Evolutionary conservation across 1,284 basidiomycete genomes (phyloP), one percentile per base, ranked within the genome.

Genomic region (Trametes versicolor): DNA sequence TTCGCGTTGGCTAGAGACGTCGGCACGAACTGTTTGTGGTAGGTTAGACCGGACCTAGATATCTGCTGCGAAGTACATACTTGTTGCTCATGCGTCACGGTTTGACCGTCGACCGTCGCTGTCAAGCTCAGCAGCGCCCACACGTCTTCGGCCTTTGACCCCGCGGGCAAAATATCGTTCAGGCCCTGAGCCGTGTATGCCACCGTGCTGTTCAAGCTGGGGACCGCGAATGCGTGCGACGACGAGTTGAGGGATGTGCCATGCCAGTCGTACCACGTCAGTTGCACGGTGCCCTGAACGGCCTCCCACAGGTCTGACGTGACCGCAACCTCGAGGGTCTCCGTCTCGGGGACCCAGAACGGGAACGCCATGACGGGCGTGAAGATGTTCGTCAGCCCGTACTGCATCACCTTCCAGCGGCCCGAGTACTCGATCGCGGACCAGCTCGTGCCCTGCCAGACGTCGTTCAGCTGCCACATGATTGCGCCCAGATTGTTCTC

Each of bases 381-480:
- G 72, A 83, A 89, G 7, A 80, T 78, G 23, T 73, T 76, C 7
- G 81, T 75, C 63, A 86, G 73, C 3, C 78, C 82, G 69, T 89
- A 88, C 62, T 88, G 81, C 61, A 86, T 74, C 2, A 87, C 83
- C 75, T 89, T 89, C 88, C 87, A 89, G 39, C 87, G 72, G 1
- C 87, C 87, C 2, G 83, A 86, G 69, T 86, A 87, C 71, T 89
- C 87, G 70, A 89, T 81, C 36, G 81, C 79, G 4, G 85, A 82
- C 87, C 87, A 89, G 69, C 82, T 85, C 23, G 83, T 81, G 23
- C 84, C 87, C 72, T 89, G 85, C 87, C 87, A 90, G 51, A 90
- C 85, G 72, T 89, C 87, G 70, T 90, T 89, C 58, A 89, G 78
- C 73, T 88, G 87, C 87, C 87, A 89, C 8, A 88, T 83, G 39